phyloP scores from a whole-genome alignment of 768 basidiomycete species.

The Gloeopeniophorella convolvens region DNA sequence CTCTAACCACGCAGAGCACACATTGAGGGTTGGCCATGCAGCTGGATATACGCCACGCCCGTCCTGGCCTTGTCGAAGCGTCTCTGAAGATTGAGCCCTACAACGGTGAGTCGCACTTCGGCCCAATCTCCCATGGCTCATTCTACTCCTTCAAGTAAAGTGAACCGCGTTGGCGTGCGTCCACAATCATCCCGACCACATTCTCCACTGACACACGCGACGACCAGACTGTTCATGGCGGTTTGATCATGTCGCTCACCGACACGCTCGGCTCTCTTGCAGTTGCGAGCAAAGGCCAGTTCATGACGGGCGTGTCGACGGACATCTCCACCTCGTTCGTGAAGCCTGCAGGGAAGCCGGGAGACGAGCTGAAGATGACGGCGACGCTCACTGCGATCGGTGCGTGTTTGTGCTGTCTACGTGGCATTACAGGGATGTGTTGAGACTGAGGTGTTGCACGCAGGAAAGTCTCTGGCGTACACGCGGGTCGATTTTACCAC shows the following conservation, averaged over 20 bases:
- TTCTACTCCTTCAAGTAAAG: slow-evolving; percentile 31
- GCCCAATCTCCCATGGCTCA: neutral
- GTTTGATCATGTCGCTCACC: slow-evolving; percentile 73
- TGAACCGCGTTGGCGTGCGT: slow-evolving; percentile 74
- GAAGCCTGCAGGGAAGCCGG: slow-evolving; percentile 64
- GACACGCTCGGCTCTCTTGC: slow-evolving; percentile 82
- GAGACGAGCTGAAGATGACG: slow-evolving; percentile 59
- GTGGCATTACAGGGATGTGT: neutral
- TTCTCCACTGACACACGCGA: neutral
- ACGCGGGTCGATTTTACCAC: slow-evolving; percentile 73
- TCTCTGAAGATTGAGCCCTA: slow-evolving; percentile 69
- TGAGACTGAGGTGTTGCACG: neutral
- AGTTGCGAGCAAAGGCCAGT: slow-evolving; percentile 76
- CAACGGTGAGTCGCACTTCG: slow-evolving; percentile 45
- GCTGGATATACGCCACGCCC: slow-evolving; percentile 58
- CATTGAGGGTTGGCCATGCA: slow-evolving; percentile 25
- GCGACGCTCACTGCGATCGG: slow-evolving; percentile 68
- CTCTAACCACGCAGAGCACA: neutral
- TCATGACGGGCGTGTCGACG: slow-evolving; percentile 83
- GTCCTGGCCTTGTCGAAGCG: slow-evolving; percentile 65
- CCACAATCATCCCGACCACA: slow-evolving; percentile 22
- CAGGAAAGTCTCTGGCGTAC: slow-evolving; percentile 76
- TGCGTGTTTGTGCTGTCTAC: slow-evolving; percentile 22
- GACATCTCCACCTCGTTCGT: slow-evolving; percentile 76
- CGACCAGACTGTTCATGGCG: slow-evolving; percentile 64